These are phyloP conservation scores for thale cress (Arabidopsis thaliana) DNA, from an alignment of 345 rosid genomes.

Conservation along the genomic window TAIR10.1 NC_003074.8:5053001-5053500, in stretches of 20 bases:
- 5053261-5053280: constrained; percentile 80
- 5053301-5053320: constrained; percentile 50
- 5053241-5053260: constrained; percentile 78
- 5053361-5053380: constrained; percentile 69
- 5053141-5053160: constrained; percentile 81
- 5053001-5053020: constrained; percentile 54
- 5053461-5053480: constrained; percentile 74
- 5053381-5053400: constrained; percentile 63
- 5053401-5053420: constrained; percentile 70
- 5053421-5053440: constrained; percentile 87
- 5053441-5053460: constrained; percentile 82
- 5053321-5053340: constrained; percentile 54
- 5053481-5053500: constrained; percentile 73
- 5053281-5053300: constrained; percentile 76
- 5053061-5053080: constrained; percentile 77
- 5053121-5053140: constrained; percentile 63
- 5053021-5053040: constrained; percentile 62
- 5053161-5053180: constrained; percentile 67
- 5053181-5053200: constrained; percentile 80
- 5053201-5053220: constrained; percentile 70
- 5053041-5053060: constrained; percentile 64
- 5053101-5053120: constrained; percentile 64
- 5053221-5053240: constrained; percentile 68
- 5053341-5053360: constrained; percentile 85
- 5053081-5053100: constrained; percentile 89